Evolutionary conservation across 179 eudicot species (phyloP), one percentile per base, ranked within the genome.

Genomic region (Carnegiea gigantea): DNA sequence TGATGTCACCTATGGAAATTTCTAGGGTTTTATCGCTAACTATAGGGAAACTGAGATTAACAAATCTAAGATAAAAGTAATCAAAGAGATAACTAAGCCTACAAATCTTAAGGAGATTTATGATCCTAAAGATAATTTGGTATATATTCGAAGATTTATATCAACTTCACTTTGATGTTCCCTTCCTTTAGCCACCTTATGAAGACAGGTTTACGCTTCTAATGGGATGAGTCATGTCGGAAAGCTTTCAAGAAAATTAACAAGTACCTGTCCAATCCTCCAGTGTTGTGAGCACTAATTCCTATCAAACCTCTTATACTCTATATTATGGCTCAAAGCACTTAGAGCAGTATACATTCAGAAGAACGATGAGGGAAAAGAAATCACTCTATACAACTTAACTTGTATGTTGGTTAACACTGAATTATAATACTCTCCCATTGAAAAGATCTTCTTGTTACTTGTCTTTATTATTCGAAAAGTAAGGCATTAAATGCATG

Each of bases 201-300:
- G 75, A 68, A 79, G 43, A 67, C 30, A 79, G 20, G 64, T 4
- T 13, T 10, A 1, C 62, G 75, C 3, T 79, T 79, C 48, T 60
- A 40, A 53, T 79, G 81, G 81, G 77, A 74, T 0, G 57, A 74
- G 4, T 43, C 77, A 20, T 74, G 80, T 62, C 30, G 40, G 0
- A 23, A 77, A 13, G 80, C 72, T 9, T 62, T 62, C 4, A 30
- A 77, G 11, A 62, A 30, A 17, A 60, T 77, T 3, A 60, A 77
- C 54, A 36, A 26, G 51, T 28, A 28, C 30, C 1, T 28, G 0
- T 28, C 30, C 30, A 28, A 28, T 28, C 30, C 30, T 28, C 30
- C 77, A 3, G 30, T 43, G 15, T 17, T 74, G 9, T 44, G 57
- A 4, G 77, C 59, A 9, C 77, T 28, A 5, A 74, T 74, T 5